Evolutionary conservation across 768 basidiomycete genomes (phyloP).

Genomic region (Boletus pseudo-olivaceus): DNA sequence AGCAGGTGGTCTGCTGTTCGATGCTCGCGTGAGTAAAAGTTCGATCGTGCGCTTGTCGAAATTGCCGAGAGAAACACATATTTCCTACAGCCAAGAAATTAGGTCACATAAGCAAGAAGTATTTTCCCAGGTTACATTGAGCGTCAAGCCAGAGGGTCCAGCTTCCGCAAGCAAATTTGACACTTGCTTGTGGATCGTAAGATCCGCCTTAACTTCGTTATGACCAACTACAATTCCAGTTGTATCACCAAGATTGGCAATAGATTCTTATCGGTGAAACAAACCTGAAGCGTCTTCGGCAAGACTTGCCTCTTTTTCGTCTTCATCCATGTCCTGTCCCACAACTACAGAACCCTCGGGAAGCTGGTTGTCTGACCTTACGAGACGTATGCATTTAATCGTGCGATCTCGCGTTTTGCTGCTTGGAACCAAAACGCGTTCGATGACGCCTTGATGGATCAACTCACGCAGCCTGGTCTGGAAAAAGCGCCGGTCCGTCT

Average conservation of each 20-base stretch:
- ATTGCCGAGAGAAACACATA: slow-evolving; percentile 56
- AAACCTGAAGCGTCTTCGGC: slow-evolving; percentile 33
- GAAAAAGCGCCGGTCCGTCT: slow-evolving; percentile 80
- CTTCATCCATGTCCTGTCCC: slow-evolving; percentile 38
- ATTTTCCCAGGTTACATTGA: slow-evolving; percentile 47
- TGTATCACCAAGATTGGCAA: background rate
- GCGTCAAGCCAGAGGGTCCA: slow-evolving; percentile 65
- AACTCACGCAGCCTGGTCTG: slow-evolving; percentile 70
- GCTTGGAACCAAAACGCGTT: slow-evolving; percentile 69
- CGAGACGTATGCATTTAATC: slow-evolving; percentile 67
- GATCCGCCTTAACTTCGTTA: slow-evolving; percentile 50
- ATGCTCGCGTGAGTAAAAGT: slow-evolving; percentile 68
- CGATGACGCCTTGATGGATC: slow-evolving; percentile 68
- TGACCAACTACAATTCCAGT: slow-evolving; percentile 27
- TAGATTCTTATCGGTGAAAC: slow-evolving; percentile 5
- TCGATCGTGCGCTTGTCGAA: slow-evolving; percentile 85
- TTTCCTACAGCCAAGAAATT: slow-evolving; percentile 44
- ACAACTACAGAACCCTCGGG: slow-evolving; percentile 36
- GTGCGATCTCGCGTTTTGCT: slow-evolving; percentile 43
- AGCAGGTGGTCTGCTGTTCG: slow-evolving; percentile 57
- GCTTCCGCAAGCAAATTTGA: slow-evolving; percentile 68
- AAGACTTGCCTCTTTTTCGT: slow-evolving; percentile 33
- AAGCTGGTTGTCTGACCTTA: slow-evolving; percentile 38
- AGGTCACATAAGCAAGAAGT: background rate
- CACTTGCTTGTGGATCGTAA: slow-evolving; percentile 77